A percentile compares a stretch with the other conserved stretches of the same genome.
These are phyloP conservation scores for Kokia cookei DNA, from an alignment of 441 rosid species.

Conservation along the genomic window DNA sequence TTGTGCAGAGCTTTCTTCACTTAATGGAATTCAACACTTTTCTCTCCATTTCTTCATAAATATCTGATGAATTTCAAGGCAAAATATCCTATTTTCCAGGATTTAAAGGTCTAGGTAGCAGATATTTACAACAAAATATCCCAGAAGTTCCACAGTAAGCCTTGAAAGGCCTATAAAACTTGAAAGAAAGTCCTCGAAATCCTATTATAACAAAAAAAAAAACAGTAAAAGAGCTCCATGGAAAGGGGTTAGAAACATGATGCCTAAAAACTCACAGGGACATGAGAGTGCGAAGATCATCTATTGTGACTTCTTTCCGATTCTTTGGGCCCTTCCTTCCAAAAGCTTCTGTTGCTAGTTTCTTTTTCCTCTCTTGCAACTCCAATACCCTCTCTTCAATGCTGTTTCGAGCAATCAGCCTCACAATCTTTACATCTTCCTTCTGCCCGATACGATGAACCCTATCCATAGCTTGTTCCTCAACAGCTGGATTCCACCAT, in stretches of 20 bases:
- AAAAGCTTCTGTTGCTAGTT: slow-evolving; percentile 65
- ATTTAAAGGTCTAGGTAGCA: background rate
- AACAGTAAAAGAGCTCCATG: background rate
- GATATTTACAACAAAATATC: background rate
- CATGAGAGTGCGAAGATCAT: slow-evolving; percentile 62
- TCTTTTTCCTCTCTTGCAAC: slow-evolving; percentile 81
- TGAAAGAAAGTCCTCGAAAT: background rate
- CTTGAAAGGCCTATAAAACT: background rate
- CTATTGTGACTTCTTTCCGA: slow-evolving; percentile 37
- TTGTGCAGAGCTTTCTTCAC: background rate
- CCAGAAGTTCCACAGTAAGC: background rate
- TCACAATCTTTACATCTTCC: slow-evolving; percentile 57
- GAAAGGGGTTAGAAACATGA: background rate
- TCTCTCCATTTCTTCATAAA: background rate
- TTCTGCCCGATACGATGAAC: slow-evolving; percentile 83
- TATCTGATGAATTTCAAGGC: background rate
- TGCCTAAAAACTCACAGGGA: slow-evolving; percentile 31
- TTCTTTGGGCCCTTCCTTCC: slow-evolving; percentile 39
- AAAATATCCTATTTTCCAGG: too few species aligned
- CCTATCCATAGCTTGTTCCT: slow-evolving; percentile 93
- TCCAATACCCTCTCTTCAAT: slow-evolving; percentile 75
- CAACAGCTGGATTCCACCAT: slow-evolving; percentile 93
- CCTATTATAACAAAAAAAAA: background rate
- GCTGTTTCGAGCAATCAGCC: slow-evolving; percentile 68
- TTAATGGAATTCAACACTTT: background rate